Percentiles rank a stretch among this genome's conserved stretches.
Evolutionary conservation across 1,284 basidiomycete genomes (phyloP).

Genomic region (Phellopilus nigrolimitatus): DNA sequence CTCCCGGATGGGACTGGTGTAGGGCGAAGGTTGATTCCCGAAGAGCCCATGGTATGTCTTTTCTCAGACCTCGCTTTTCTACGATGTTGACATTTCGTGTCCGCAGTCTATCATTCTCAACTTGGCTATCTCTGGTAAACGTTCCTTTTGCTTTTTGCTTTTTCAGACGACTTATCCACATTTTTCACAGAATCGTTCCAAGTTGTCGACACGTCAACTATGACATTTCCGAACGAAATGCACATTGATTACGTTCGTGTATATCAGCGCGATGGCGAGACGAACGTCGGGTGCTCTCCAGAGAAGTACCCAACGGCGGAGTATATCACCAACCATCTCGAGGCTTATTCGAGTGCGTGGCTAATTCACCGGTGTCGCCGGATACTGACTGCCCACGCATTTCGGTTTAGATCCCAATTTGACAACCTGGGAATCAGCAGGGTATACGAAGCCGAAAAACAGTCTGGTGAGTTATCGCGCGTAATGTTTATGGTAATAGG

Average conservation of each 20-base stretch:
- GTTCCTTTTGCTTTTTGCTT: not conserved
- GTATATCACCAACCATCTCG: slow-evolving; percentile 40
- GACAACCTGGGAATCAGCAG: slow-evolving; percentile 20
- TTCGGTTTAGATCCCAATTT: slow-evolving; percentile 17
- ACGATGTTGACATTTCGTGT: slow-evolving; percentile 3
- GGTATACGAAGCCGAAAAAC: slow-evolving; percentile 21
- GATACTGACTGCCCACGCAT: not conserved
- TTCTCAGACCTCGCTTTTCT: slow-evolving; percentile 4
- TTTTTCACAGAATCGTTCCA: slow-evolving; percentile 43
- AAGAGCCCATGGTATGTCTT: slow-evolving; percentile 52
- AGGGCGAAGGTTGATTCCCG: slow-evolving; percentile 45
- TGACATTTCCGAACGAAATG: slow-evolving; percentile 47
- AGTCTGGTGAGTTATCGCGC: slow-evolving; percentile 18
- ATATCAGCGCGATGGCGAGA: slow-evolving; percentile 43
- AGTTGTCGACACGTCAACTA: slow-evolving; percentile 34
- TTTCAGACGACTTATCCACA: not conserved
- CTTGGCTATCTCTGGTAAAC: slow-evolving; percentile 36
- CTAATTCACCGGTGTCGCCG: not conserved
- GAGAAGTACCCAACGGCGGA: slow-evolving; percentile 44
- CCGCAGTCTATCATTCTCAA: slow-evolving; percentile 37
- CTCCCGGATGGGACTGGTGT: slow-evolving; percentile 42
- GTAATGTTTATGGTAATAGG: too few species aligned
- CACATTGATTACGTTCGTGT: slow-evolving; percentile 57
- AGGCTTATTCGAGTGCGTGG: slow-evolving; percentile 23
- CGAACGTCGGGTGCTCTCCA: slow-evolving; percentile 53